Base-by-base conservation (phyloP, 768 basidiomycete genomes). In the Kwoniella bestiolae region DNA sequence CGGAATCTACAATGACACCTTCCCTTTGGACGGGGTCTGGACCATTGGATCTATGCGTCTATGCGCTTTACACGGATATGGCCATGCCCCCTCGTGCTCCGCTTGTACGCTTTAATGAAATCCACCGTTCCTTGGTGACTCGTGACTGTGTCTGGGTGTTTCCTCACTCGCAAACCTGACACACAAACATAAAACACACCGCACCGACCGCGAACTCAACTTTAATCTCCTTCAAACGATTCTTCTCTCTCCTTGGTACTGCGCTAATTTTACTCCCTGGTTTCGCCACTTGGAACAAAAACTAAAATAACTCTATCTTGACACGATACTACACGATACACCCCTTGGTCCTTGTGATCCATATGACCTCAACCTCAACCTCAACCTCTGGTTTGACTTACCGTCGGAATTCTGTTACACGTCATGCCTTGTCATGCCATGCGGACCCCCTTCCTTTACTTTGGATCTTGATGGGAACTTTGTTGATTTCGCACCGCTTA, bases 21-120 rank as follows among this genome's bases (percentile, higher is more conserved):
- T 41, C 38, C 5, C 18, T 38, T 38, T 38, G 35, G 38, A 14
- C 38, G 12, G 38, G 38, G 18, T 41, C 38, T 41, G 38, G 38
- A 41, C 38, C 8, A 14, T 41, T 41, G 38, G 38, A 41, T 14
- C 38, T 18, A 41, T 41, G 38, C 12, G 18, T 41, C 38, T 41
- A 41, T 41, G 38, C 38, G 38, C 18, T 18, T 41, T 41, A 11
- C 35, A 41, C 38, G 38, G 38, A 41, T 18, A 14, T 41, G 7
- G 12, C 18, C 38, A 14, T 41, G 38, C 38, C 18, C 38, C 38
- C 38, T 41, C 18, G 38, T 18, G 11, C 38, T 41, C 18, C 38
- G 18, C 38, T 41, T n/a, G n/a, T n/a, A n/a, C n/a, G n/a, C n/a
- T n/a, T n/a, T 51, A 31, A 51, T 51, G 50, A 51, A 51, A 51